Evolutionary conservation across 2,329 filamentous ascomycete genomes (phyloP).

Genomic region (Fusarium pseudoanthophilum): DNA sequence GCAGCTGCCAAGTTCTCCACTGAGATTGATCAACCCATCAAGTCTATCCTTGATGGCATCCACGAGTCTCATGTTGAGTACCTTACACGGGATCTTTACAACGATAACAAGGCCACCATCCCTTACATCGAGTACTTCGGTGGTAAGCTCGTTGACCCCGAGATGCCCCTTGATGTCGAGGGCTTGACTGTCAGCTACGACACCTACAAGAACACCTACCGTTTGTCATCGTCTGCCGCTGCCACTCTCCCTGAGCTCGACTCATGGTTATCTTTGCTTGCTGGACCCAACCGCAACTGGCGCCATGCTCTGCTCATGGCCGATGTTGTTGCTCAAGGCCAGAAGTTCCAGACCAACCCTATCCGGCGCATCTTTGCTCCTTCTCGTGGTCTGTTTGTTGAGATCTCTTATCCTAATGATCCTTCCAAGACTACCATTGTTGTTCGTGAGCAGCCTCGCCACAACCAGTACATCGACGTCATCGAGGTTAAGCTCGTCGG

Average conservation of each 20-base stretch:
- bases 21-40: slow-evolving; percentile 90
- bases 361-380: slow-evolving; percentile 92
- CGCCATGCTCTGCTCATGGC: slow-evolving; percentile 93
- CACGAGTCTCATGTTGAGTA: slow-evolving; percentile 87
- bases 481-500: slow-evolving; percentile 83
- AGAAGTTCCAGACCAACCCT: slow-evolving; percentile 97
- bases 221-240: slow-evolving; percentile 79
- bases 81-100: slow-evolving; percentile 83
- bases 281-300: slow-evolving; percentile 89
- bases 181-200: slow-evolving; percentile 87
- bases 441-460: slow-evolving; percentile 86
- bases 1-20: slow-evolving; percentile 92
- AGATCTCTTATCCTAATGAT: slow-evolving; percentile 84
- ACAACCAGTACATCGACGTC: slow-evolving; percentile 87
- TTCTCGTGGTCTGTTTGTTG: slow-evolving; percentile 85
- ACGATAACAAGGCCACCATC: slow-evolving; percentile 76
- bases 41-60: slow-evolving; percentile 92
- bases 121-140: slow-evolving; percentile 96
- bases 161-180: slow-evolving; percentile 81
- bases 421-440: slow-evolving; percentile 85
- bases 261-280: slow-evolving; percentile 88
- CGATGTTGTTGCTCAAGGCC: slow-evolving; percentile 92
- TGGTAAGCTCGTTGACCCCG: slow-evolving; percentile 80
- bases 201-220: slow-evolving; percentile 81
- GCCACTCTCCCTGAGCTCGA: slow-evolving; percentile 81